phyloP scores from a whole-genome alignment of 2,329 filamentous ascomycete species.

The Hymenoscyphus fructigenus region DNA sequence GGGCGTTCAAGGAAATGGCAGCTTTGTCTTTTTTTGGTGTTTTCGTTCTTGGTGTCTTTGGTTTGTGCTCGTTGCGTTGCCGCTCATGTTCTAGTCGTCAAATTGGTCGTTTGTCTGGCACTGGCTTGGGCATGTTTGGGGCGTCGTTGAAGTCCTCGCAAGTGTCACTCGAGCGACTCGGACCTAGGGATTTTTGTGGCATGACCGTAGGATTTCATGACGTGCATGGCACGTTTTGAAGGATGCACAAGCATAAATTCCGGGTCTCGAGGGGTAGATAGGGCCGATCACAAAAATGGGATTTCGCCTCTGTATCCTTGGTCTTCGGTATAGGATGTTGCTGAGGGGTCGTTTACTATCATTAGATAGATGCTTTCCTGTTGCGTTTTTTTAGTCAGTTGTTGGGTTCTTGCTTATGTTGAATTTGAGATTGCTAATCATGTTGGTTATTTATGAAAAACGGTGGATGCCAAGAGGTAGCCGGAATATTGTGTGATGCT shows the following conservation, averaged over 20 bases:
- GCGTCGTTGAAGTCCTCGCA: no score
- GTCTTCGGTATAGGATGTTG: background rate
- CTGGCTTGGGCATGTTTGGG: no score
- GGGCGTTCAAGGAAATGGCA: no score
- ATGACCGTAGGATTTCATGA: background rate
- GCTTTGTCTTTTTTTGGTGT: background rate
- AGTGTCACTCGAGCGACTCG: background rate
- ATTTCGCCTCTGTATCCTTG: background rate
- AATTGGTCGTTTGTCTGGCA: no score
- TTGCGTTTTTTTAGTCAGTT: background rate
- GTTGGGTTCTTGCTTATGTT: background rate
- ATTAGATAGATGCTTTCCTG: conserved; percentile 4
- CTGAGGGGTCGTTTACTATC: background rate
- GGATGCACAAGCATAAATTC: background rate
- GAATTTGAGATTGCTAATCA: background rate
- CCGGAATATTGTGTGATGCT: no score
- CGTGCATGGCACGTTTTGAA: background rate
- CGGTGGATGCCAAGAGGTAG: no score
- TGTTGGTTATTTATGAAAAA: background rate
- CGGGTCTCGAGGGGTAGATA: background rate
- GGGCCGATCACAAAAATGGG: background rate
- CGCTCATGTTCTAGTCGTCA: background rate
- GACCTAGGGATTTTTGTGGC: no score
- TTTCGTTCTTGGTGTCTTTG: background rate
- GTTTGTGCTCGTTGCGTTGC: background rate